Base-by-base conservation (phyloP, 768 basidiomycete genomes). In the Russula brevipes region DNA sequence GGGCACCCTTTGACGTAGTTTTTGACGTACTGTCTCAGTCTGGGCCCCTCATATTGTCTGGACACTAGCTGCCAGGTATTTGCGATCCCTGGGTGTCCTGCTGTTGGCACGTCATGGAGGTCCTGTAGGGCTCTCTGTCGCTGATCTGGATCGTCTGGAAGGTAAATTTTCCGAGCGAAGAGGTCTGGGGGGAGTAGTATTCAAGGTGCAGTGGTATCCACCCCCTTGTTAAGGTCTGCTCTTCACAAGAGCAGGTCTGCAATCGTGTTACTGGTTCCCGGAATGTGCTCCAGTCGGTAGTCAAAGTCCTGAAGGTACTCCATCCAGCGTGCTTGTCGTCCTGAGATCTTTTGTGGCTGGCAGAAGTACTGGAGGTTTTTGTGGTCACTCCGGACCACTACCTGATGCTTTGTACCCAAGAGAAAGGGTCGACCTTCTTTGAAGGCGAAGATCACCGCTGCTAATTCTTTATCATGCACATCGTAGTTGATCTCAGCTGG, bases 181-280 rank as follows among this genome's bases (percentile, higher is more conserved):
- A 42, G 12, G n/a, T 30, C 3, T 2, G 30, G n/a, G 6, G 54
- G n/a, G 10, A 54, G 54, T 1, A 54, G 5, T 0, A 16, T 19
- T 3, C 19, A 4, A 0, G 38, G 14, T 16, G 12, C 12, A 0
- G 24, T 6, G 1, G 19, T 0, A 31, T 42, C 16, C 36, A 54
- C 54, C 24, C 39, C 54, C 54, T 54, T 30, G 6, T 54, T 54
- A 54, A 54, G 39, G 53, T 54, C 53, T 19, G 10, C 6, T 16
- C 19, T 3, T 5, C 39, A 24, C 0, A 19, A 54, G 0, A 54
- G 24, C 39, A 54, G 19, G 12, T 54, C 35, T 0, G 41, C 14
- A 2, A 55, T 11, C 0, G 54, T 55, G 11, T 55, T 55, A 0
- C 4, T 0, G 0, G 14, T 0, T 0, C 54, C 41, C 0, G 30